Evolutionary conservation across 768 basidiomycete species (phyloP).

Genomic region (Galerina marginata): DNA sequence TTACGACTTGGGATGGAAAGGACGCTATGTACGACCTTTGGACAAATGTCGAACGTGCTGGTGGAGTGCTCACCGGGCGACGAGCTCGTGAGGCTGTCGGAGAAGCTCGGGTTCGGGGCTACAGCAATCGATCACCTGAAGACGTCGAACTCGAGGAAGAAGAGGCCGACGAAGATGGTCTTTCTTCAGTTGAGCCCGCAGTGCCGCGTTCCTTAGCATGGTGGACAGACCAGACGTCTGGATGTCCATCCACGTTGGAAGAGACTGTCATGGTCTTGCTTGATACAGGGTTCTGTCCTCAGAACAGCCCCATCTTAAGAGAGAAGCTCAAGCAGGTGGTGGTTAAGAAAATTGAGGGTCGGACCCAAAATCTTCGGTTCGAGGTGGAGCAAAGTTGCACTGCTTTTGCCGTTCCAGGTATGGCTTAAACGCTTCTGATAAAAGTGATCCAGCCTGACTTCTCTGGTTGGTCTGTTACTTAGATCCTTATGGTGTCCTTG

Average conservation of each 20-base stretch:
- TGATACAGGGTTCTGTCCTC: conserved; percentile 63
- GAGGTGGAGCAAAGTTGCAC: conserved; percentile 58
- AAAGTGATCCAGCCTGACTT: not conserved
- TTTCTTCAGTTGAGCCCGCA: conserved; percentile 31
- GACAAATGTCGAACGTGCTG: conserved; percentile 41
- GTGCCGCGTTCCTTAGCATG: conserved; percentile 59
- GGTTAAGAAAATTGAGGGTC: conserved; percentile 44
- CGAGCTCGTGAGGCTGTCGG: conserved; percentile 40
- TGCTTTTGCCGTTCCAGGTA: conserved; percentile 68
- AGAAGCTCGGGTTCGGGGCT: conserved; percentile 51
- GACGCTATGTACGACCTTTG: conserved; percentile 50
- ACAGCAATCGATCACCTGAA: conserved; percentile 48
- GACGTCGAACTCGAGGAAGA: conserved; percentile 43
- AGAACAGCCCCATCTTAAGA: conserved; percentile 49
- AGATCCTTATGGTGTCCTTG: conserved; percentile 61
- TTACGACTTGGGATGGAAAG: conserved; percentile 52
- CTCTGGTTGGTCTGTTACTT: not conserved
- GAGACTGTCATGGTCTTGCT: conserved; percentile 64
- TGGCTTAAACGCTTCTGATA: conserved; percentile 7
- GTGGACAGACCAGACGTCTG: conserved; percentile 70
- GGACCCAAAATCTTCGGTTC: conserved; percentile 47
- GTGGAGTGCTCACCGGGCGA: conserved; percentile 43
- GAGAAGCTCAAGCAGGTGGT: conserved; percentile 58
- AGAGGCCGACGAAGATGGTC: conserved; percentile 39
- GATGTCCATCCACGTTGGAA: conserved; percentile 63